Percentiles rank a stretch among this genome's conserved stretches.
Evolutionary conservation across 495 filamentous ascomycete genomes (phyloP).

Genomic region (Rusavskia elegans): DNA sequence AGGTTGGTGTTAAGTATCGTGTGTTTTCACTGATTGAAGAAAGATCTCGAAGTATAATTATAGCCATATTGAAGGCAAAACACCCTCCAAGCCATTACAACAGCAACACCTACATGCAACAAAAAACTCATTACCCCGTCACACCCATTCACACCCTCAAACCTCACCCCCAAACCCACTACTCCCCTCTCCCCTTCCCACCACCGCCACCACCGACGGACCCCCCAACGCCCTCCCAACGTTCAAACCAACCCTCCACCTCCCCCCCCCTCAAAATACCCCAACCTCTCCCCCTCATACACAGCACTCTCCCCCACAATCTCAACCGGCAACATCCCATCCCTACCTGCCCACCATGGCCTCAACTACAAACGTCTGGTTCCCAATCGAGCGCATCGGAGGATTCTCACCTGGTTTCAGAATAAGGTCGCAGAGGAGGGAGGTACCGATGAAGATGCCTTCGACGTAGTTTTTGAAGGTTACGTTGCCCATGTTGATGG

Average conservation of each 20-base stretch:
- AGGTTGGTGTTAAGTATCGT: too few relatives aligned
- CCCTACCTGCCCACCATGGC: conserved; percentile 24
- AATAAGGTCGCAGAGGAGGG: conserved; percentile 43
- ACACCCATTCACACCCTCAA: too few relatives aligned
- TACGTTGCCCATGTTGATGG: conserved; percentile 43
- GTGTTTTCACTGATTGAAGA: too few relatives aligned
- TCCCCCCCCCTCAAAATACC: conserved; percentile 42
- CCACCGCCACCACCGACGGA: too few relatives aligned
- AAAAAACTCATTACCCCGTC: too few relatives aligned
- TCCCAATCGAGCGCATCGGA: conserved; percentile 35
- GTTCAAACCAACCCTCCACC: conserved; percentile 26
- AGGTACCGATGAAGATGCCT: conserved; percentile 24
- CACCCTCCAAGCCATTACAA: too few relatives aligned
- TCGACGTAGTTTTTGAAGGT: conserved; percentile 30
- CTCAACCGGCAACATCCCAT: conserved; percentile 41
- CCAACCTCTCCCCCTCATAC: conserved; percentile 40
- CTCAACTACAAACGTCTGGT: conserved; percentile 30
- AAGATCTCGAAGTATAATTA: too few relatives aligned
- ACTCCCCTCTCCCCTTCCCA: too few relatives aligned
- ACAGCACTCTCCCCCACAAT: conserved; percentile 40
- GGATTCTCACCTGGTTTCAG: conserved; percentile 48
- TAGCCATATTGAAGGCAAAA: too few relatives aligned
- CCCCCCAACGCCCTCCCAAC: conserved; percentile 21
- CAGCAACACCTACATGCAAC: too few relatives aligned
- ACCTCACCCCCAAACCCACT: too few relatives aligned